Evolutionary conservation across 345 rosid species (phyloP).

Genomic region (Clausena lansium): DNA sequence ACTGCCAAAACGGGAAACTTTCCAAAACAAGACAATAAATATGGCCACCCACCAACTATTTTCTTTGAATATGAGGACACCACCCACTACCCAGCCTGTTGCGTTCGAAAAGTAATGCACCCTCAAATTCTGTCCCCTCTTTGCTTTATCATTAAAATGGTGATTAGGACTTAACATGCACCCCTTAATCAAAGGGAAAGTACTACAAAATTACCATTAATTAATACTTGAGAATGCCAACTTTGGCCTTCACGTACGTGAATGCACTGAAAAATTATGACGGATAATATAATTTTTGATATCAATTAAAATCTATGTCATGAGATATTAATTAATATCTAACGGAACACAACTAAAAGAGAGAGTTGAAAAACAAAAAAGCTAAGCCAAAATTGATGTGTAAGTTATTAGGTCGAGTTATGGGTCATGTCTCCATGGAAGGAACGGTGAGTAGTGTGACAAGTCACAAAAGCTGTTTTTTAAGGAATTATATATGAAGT

Average conservation of each 20-base stretch:
- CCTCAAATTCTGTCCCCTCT: slow-evolving; percentile 2
- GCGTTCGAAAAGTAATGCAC: not conserved
- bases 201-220: too few relatives aligned
- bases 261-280: not conserved
- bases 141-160: not conserved
- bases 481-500: too few relatives aligned
- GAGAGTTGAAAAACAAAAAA: too few relatives aligned
- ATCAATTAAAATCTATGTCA: too few relatives aligned
- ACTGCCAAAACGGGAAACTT: slow-evolving; percentile 20
- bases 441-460: not conserved
- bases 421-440: not conserved
- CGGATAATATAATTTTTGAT: too few relatives aligned
- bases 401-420: not conserved
- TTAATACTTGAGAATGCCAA: not conserved
- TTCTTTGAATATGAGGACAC: not conserved
- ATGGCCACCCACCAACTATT: not conserved
- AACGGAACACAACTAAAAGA: too few relatives aligned
- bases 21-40: slow-evolving; percentile 1
- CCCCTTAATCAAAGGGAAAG: not conserved
- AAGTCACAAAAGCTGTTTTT: not conserved
- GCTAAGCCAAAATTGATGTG: not conserved
- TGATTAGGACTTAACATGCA: not conserved
- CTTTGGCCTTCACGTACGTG: not conserved
- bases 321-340: too few relatives aligned
- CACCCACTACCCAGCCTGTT: not conserved